Evolutionary conservation across 2,329 filamentous ascomycete species (phyloP), one percentile per base, ranked within the genome.

Genomic region (Daldinia sp.): DNA sequence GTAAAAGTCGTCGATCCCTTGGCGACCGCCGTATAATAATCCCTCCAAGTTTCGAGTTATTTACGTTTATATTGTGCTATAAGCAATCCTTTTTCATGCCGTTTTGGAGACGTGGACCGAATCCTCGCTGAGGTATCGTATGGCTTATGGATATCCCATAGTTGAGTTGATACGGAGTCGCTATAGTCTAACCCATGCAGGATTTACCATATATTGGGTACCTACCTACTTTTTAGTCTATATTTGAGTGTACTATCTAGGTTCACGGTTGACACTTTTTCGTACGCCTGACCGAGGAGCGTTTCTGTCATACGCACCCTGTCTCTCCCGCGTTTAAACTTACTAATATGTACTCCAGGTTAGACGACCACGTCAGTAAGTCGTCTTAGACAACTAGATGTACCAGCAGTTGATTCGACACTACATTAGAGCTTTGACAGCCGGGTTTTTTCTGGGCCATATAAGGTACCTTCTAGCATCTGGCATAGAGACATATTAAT

Each of bases 51-150:
- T 13, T 58, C 26, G 46, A 63, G 28, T 18, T 58, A 42, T 63
- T 23, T 58, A 44, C 53, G 30, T 63, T 23, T 58, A 44, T 44
- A 51, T 10, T 42, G 26, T 39, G 15, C 10, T 15, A 30, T 26
- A 23, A 37, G 51, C 7, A 54, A 54, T 54, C 6, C 33, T 37
- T 26, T 37, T n/a, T 12, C 28, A 51, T 51, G 26, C 46, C n/a
- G 13, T 33, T 15, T 48, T n/a, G 15, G 13, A 51, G 46, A 33
- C 15, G 6, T 28, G 13, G 26, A 4, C 15, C 15, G 4, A 13
- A 7, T 50, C 46, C 15, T 50, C 26, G n/a, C 46, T 23, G 46
- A 30, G 26, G 15, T 50, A 23, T 4, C 26, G 46, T 30, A 50
- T n/a, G 26, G 26, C 4, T 30, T 30, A 5, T 6, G 26, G 13